Conservation (phyloP, 2,329 filamentous ascomycete genomes). For the Colletotrichum kahawae region DNA sequence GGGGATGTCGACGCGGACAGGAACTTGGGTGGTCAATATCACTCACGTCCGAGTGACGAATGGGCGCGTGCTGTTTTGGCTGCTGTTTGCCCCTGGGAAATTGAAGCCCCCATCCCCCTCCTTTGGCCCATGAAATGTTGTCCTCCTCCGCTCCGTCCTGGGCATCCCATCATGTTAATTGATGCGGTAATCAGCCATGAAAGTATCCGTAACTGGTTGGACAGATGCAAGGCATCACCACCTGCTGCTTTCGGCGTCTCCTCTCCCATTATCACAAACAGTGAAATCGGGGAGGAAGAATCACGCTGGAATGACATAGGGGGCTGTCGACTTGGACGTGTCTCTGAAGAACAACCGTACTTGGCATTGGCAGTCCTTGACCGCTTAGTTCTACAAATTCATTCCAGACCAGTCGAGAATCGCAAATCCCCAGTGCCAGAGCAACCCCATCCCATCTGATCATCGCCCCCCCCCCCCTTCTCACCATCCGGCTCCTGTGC, state of each 20-base stretch:
- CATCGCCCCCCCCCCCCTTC: background rate
- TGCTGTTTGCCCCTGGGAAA: background rate
- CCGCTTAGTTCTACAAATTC: background rate
- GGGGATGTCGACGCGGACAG: background rate
- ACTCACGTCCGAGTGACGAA: background rate
- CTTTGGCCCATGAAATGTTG: background rate
- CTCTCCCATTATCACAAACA: background rate
- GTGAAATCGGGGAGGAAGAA: background rate
- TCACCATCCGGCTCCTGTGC: constrained; percentile 8
- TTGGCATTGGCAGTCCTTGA: background rate
- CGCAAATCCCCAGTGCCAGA: background rate
- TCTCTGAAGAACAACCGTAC: background rate
- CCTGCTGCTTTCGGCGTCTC: background rate
- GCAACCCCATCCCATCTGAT: constrained; percentile 19
- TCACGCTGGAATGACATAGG: background rate
- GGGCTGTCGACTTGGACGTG: background rate
- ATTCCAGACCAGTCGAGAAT: constrained; percentile 17
- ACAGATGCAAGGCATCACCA: background rate
- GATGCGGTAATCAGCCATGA: background rate
- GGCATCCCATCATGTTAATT: background rate
- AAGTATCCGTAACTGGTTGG: background rate
- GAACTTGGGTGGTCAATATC: background rate
- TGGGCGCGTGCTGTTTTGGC: background rate
- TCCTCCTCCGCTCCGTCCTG: background rate
- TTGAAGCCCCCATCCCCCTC: background rate